Conservation (phyloP, 2,329 filamentous ascomycete genomes). For the Hirsutella rhossiliensis region DNA sequence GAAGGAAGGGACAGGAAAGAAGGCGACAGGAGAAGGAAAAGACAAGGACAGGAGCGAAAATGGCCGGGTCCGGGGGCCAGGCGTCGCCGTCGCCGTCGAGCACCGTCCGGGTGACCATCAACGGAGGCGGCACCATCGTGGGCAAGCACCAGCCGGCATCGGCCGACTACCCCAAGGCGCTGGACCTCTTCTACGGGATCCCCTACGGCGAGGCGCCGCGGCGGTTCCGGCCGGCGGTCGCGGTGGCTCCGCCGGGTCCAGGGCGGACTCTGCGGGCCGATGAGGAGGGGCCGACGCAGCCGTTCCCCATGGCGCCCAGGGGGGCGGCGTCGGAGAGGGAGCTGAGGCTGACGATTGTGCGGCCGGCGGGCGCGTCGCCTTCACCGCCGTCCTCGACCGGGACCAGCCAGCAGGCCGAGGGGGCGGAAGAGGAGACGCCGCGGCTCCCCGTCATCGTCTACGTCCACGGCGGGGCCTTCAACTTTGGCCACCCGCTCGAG, state of each 20-base stretch:
- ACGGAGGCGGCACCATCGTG: conserved; percentile 9
- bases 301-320: conserved; percentile 7
- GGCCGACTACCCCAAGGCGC: conserved; percentile 20
- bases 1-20: too few relatives aligned
- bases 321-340: conserved; percentile 35
- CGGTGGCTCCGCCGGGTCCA: conserved; percentile 11
- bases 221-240: conserved; percentile 31
- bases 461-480: conserved; percentile 52
- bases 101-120: conserved; percentile 6
- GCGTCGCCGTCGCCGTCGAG: background rate
- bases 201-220: conserved; percentile 32
- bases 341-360: conserved; percentile 39
- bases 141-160: conserved; percentile 11
- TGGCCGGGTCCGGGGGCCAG: background rate
- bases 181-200: conserved; percentile 37
- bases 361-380: too few relatives aligned
- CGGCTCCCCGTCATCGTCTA: conserved; percentile 40
- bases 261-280: conserved; percentile 18
- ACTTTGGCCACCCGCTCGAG: conserved; percentile 38
- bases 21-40: too few relatives aligned
- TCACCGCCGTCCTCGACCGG: too few relatives aligned
- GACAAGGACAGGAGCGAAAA: background rate
- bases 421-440: conserved; percentile 1
- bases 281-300: conserved; percentile 18
- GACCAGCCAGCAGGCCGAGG: conserved; percentile 1